These are phyloP conservation scores for Beauveria asiatica DNA, from an alignment of 2,329 filamentous ascomycete species.

Conservation along the genomic window DNA sequence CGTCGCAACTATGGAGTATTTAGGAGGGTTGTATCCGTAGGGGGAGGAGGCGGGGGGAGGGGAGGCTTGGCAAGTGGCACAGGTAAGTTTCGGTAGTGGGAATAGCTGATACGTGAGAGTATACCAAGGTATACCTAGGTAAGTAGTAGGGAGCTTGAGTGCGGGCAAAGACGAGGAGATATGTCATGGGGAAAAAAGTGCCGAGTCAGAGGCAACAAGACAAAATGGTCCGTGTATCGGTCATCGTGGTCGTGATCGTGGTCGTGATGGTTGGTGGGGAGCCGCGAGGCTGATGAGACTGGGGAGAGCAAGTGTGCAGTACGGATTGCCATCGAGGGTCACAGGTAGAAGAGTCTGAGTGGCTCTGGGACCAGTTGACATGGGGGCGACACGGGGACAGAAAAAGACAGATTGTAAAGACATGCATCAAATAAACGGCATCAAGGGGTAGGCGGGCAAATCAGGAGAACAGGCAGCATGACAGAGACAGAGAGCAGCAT, in stretches of 20 bases:
- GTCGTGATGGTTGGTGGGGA: background rate
- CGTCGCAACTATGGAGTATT: too few species aligned
- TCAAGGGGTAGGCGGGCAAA: too few species aligned
- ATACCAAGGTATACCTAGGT: too few species aligned
- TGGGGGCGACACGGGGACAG: background rate
- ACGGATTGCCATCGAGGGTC: background rate
- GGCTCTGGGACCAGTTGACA: background rate
- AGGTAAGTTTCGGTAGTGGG: background rate
- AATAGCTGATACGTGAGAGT: background rate
- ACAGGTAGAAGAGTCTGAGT: background rate
- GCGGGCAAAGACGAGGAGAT: background rate
- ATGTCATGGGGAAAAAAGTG: background rate
- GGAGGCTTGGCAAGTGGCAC: slow-evolving; percentile 3
- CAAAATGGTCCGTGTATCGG: too few species aligned
- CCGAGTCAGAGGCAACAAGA: background rate
- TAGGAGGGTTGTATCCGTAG: background rate
- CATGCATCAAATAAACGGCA: too few species aligned
- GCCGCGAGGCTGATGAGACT: background rate
- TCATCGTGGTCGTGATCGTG: too few species aligned
- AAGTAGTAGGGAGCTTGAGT: background rate
- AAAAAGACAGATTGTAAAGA: background rate
- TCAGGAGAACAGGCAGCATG: too few species aligned
- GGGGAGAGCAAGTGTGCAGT: background rate
- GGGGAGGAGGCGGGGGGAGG: background rate
- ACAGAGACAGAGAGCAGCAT: too few species aligned